Evolutionary conservation across 2,329 filamentous ascomycete species (phyloP).

Genomic region (Sarocladiaceae sp.): DNA sequence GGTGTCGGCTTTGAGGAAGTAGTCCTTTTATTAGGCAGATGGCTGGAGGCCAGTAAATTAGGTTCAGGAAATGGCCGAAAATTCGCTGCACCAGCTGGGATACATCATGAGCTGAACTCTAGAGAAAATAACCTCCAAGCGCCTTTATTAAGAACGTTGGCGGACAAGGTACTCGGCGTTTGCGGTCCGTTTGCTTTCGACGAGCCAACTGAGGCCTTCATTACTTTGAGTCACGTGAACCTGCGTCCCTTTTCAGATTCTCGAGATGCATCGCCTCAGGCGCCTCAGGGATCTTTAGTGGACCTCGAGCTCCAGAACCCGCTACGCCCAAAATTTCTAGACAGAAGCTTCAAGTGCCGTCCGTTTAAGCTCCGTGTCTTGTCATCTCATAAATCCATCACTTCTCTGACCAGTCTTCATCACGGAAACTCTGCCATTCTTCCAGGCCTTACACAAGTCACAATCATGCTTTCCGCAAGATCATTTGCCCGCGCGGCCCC

Average conservation of each 20-base stretch:
- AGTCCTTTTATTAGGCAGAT: too few species aligned
- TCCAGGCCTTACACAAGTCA: not conserved
- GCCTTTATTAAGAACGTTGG: too few species aligned
- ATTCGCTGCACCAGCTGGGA: too few species aligned
- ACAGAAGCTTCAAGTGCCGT: slow-evolving; percentile 4
- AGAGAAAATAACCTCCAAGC: too few species aligned
- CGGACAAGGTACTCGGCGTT: not conserved
- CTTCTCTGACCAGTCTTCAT: not conserved
- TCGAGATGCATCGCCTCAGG: too few species aligned
- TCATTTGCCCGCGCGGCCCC: slow-evolving; percentile 63
- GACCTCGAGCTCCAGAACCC: slow-evolving; percentile 7
- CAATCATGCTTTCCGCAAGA: slow-evolving; percentile 64
- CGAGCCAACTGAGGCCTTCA: not conserved
- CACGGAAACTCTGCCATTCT: not conserved
- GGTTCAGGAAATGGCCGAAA: too few species aligned
- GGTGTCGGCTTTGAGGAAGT: too few species aligned
- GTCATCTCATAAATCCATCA: not conserved
- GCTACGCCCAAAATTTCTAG: slow-evolving; percentile 8
- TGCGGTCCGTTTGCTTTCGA: not conserved
- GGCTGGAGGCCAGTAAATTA: too few species aligned
- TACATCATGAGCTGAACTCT: too few species aligned
- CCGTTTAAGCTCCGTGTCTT: not conserved
- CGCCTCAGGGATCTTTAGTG: not conserved
- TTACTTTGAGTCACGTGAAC: not conserved
- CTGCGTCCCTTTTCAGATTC: not conserved